Percentiles rank a stretch among this genome's conserved stretches.
Evolutionary conservation across 495 filamentous ascomycete species (phyloP).

Genomic region (Neurospora sp.): DNA sequence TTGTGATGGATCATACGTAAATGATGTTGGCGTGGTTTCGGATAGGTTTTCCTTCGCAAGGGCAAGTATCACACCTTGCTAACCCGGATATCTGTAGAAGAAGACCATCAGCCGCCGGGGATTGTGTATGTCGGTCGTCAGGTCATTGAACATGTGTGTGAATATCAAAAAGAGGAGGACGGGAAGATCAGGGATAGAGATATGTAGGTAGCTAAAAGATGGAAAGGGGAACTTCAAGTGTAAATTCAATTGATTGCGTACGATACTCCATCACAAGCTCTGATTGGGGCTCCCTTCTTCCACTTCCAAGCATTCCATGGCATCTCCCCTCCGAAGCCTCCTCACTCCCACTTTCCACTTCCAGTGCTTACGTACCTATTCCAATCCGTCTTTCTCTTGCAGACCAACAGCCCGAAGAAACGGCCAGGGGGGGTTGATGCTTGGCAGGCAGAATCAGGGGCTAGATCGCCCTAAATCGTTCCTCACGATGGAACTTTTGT

Average conservation of each 20-base stretch:
- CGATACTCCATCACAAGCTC: background rate
- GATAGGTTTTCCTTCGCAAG: background rate
- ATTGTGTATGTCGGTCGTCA: background rate
- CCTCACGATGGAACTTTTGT: background rate
- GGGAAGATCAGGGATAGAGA: background rate
- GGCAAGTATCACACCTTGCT: background rate
- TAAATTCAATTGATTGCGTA: background rate
- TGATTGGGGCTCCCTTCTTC: background rate
- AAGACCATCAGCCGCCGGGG: background rate
- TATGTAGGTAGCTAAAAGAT: background rate
- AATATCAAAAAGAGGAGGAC: background rate
- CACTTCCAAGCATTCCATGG: background rate
- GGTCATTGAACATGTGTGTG: background rate
- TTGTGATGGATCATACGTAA: background rate
- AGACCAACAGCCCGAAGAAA: background rate
- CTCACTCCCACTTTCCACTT: background rate
- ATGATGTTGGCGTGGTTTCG: background rate
- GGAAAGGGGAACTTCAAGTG: background rate
- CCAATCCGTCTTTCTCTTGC: too few species aligned
- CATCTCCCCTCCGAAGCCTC: background rate
- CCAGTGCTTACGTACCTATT: background rate
- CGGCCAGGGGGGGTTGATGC: background rate
- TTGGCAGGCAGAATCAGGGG: background rate
- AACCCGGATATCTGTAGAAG: background rate
- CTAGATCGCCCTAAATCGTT: background rate